Conservation (phyloP, 2,329 filamentous ascomycete genomes). For the Xylariales sp. region DNA sequence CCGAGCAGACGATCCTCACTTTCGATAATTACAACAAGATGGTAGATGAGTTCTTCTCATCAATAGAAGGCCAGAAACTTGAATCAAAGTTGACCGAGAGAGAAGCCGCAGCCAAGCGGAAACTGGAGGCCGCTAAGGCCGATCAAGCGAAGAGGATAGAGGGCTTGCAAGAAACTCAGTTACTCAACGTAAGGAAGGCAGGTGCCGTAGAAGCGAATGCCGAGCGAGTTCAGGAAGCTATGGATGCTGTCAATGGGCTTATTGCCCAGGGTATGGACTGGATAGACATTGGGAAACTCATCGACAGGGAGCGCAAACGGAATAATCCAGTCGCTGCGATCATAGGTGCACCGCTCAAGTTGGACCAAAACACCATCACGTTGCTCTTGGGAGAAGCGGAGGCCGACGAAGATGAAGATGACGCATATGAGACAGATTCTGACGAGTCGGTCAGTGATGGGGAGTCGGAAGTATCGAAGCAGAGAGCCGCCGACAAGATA, state of each 20-base stretch:
- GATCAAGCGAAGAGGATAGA: constrained; percentile 85
- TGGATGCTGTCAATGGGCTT: constrained; percentile 87
- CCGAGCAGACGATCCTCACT: constrained; percentile 62
- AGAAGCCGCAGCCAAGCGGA: constrained; percentile 75
- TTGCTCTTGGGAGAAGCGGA: constrained; percentile 70
- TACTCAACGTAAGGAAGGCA: constrained; percentile 81
- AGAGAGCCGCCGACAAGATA: constrained; percentile 43
- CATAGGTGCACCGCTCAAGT: constrained; percentile 81
- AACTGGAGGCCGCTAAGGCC: constrained; percentile 75
- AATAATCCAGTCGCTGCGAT: constrained; percentile 81
- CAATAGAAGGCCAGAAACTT: constrained; percentile 87
- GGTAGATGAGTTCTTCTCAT: constrained; percentile 96
- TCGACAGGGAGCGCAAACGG: constrained; percentile 78
- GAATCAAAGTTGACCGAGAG: constrained; percentile 78
- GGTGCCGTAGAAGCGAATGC: constrained; percentile 86
- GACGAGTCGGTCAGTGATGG: constrained; percentile 51
- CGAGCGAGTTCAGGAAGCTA: constrained; percentile 86
- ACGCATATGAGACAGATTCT: constrained; percentile 62
- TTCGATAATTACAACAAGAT: constrained; percentile 87
- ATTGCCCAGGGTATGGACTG: constrained; percentile 95
- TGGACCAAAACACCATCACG: constrained; percentile 86
- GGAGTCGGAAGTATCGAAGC: constrained; percentile 28
- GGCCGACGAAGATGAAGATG: constrained; percentile 53
- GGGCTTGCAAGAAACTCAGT: constrained; percentile 74
- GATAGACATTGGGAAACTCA: constrained; percentile 82